Percentiles rank a stretch among this genome's conserved stretches.
phyloP scores from a whole-genome alignment of 768 basidiomycete species.

The Mycena alexandri region DNA sequence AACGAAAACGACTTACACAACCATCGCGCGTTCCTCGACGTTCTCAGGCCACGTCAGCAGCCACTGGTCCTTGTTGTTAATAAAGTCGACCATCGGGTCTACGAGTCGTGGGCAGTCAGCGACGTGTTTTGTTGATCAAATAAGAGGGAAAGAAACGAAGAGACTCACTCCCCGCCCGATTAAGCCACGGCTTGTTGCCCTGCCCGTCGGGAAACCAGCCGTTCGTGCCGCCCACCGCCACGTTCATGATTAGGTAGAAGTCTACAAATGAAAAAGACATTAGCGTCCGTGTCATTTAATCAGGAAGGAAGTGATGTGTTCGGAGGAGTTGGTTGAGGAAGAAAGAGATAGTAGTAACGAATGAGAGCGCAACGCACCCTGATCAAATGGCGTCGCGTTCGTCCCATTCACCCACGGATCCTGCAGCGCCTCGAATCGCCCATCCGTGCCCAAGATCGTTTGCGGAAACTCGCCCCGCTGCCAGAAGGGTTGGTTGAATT shows the following conservation, averaged over 20 bases:
- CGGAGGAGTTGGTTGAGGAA: too few relatives aligned
- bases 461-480: constrained; percentile 59
- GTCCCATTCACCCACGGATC: constrained; percentile 84
- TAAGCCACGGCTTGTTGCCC: constrained; percentile 86
- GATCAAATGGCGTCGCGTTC: constrained; percentile 85
- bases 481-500: constrained; percentile 86
- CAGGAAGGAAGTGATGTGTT: too few relatives aligned
- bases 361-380: constrained; percentile 57
- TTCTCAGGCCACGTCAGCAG: constrained; percentile 79
- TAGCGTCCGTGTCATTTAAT: too few relatives aligned
- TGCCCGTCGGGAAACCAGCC: constrained; percentile 93
- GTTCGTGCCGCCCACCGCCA: constrained; percentile 85
- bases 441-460: constrained; percentile 55
- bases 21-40: constrained; percentile 73
- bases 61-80: constrained; percentile 72
- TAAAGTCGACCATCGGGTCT: constrained; percentile 78
- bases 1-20: constrained; percentile 64
- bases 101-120: constrained; percentile 10
- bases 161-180: constrained; percentile 66
- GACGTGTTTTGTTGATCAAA: background rate
- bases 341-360: too few relatives aligned
- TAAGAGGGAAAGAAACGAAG: constrained; percentile 7
- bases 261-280: constrained; percentile 49
- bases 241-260: constrained; percentile 86
- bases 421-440: constrained; percentile 59